phyloP scores from a whole-genome alignment of 192 early-diverging fungal genomes.

The Lobosporangium transversale region DNA sequence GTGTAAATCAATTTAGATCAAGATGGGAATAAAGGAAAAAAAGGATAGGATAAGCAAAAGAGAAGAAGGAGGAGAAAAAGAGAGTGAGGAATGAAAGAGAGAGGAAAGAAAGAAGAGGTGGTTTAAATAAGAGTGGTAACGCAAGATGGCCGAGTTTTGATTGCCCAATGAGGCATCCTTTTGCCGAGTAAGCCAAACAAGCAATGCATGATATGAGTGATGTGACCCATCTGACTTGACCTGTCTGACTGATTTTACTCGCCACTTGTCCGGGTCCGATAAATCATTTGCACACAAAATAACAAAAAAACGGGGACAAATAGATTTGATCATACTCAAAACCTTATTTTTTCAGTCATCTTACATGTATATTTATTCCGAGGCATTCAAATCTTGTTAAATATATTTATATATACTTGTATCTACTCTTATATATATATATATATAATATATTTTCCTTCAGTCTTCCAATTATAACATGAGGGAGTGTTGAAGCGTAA shows the following conservation, averaged over 20 bases:
- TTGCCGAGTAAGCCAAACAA: background rate
- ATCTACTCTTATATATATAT: background rate
- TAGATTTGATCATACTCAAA: too few relatives aligned
- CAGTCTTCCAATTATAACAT: background rate
- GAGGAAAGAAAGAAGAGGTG: background rate
- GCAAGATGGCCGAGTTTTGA: background rate
- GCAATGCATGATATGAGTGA: background rate
- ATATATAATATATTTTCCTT: background rate
- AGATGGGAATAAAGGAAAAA: background rate
- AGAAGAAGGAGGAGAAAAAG: background rate
- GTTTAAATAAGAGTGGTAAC: background rate
- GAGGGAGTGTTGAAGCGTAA: background rate
- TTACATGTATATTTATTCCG: too few relatives aligned
- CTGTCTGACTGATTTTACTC: background rate
- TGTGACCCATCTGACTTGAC: conserved; percentile 19
- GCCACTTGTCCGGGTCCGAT: background rate
- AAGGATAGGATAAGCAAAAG: conserved; percentile 15
- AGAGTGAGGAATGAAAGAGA: conserved; percentile 1
- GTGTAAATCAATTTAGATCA: background rate
- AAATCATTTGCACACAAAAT: background rate
- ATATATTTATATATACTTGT: too few relatives aligned
- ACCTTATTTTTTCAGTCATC: too few relatives aligned
- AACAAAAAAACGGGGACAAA: background rate
- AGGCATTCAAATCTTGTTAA: too few relatives aligned
- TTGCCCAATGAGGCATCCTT: conserved; percentile 16